Conservation (phyloP, 495 filamentous ascomycete genomes). For the Neurospora sp. region DNA sequence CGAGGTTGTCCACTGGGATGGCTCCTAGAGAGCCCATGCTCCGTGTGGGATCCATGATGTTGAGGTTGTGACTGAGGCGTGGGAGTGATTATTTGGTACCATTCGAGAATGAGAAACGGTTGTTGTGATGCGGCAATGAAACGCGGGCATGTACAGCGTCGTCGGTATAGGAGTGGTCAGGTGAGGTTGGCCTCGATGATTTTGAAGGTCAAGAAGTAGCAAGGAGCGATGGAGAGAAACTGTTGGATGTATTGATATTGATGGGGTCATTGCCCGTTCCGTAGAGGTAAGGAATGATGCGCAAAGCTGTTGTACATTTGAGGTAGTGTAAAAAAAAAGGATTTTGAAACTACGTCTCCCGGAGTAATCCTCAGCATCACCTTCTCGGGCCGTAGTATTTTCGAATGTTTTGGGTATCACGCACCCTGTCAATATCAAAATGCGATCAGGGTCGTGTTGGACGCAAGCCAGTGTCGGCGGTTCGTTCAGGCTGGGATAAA, state of each 20-base stretch:
- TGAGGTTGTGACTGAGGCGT: neutral
- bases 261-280: neutral
- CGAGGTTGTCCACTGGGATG: neutral
- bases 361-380: neutral
- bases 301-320: neutral
- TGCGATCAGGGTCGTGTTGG: neutral
- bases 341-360: neutral
- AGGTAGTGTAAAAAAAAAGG: neutral
- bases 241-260: neutral
- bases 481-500: no score
- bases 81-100: neutral
- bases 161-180: neutral
- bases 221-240: neutral
- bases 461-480: no score
- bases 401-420: neutral
- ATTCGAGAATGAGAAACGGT: neutral
- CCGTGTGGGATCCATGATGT: neutral
- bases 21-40: neutral
- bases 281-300: neutral
- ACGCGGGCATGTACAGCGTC: neutral
- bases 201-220: neutral
- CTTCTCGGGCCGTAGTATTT: neutral
- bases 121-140: neutral
- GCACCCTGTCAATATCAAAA: neutral
- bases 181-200: neutral